Evolutionary conservation across 2,329 filamentous ascomycete species (phyloP), one percentile per base, ranked within the genome.

Genomic region (Dactylellina sp.): DNA sequence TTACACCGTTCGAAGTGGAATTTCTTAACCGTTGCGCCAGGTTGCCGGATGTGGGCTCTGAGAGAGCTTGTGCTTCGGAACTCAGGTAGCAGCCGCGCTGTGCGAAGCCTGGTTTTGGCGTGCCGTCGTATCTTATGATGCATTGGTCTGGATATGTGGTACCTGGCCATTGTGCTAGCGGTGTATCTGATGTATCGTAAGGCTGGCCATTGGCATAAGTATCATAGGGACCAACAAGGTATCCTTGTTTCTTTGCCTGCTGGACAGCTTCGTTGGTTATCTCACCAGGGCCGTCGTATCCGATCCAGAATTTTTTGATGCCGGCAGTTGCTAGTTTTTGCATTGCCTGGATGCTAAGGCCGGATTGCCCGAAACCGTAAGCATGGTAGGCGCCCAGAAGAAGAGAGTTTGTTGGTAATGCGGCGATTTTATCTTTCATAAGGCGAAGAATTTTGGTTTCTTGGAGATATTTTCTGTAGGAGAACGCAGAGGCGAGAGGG

Each of bases 21-120:
- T 56, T 64, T 35, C 20, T 46, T 1, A 64, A n/a, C n/a, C 60
- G 4, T 16, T 24, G 12, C 5, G 47, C 50, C 1, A 64, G 40
- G 14, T 64, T 64, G 4, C 50, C 60, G 7, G 7, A 55, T 14
- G 12, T 46, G 9, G 49, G 22, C 14, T 64, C 60, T n/a, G 60
- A 44, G 14, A 64, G 28, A 1, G 60, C 60, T 16, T 64, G 60
- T 6, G 35, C 60, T 25, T 64, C 47, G 1, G 60, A 28, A 25
- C 60, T 64, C 49, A 64, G 53, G n/a, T 64, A 64, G 40, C 60
- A 64, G 5, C 60, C 60, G 2, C 60, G 60, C n/a, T 44, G 6
- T n/a, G 22, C 3, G 37, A 64, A 64, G 9, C 60, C 60, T 2
- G 60, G 2, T 12, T 35, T 55, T 14, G 42, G 25, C 0, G 3